Evolutionary conservation across 106 monocot genomes (phyloP), one percentile per base, ranked within the genome.

Genomic region (Allium cepa): DNA sequence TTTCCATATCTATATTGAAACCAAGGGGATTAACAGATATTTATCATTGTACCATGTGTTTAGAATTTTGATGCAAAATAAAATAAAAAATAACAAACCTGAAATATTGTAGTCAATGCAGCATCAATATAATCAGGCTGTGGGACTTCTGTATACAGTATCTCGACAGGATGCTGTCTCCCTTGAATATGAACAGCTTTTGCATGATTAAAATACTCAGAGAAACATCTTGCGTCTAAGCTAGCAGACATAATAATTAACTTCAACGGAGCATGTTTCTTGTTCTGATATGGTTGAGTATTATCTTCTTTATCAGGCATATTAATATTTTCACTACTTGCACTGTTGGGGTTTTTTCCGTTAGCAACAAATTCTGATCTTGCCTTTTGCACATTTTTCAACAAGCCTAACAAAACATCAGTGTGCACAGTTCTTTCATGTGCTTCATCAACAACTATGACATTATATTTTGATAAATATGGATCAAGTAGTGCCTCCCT

Each of bases 391-490:
- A 99, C 84, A 8, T 76, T 81, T 76, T 92, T 99, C 57, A 99
- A 74, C 71, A 99, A 74, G 50, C 97, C 97, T 62, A 99, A 61
- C 14, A 99, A 75, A 8, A 99, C 90, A 80, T 99, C 97, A 59
- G 92, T 99, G 58, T 92, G 97, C 10, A 99, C 81, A 59, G 97
- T 99, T 85, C 97, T 87, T 77, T 99, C 97, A 69, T 99, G 97
- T 50, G 97, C 97, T 81, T 99, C 97, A 77, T 99, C 97, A 71
- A 99, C 83, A 67, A 99, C 81, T 49, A 99, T 83, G 16, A 87
- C 61, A 49, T 71, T 82, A 74, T 99, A 99, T 78, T 70, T 99
- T 56, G 86, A 87, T 51, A 99, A 64, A 70, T 73, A 63, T 17
- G 88, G 89, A 77, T 99, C 97, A 66, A 92, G 66, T 64, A 99